A percentile compares a stretch with the other conserved stretches of the same genome.
phyloP scores from a whole-genome alignment of 768 basidiomycete genomes.

The Lactarius psammicola region DNA sequence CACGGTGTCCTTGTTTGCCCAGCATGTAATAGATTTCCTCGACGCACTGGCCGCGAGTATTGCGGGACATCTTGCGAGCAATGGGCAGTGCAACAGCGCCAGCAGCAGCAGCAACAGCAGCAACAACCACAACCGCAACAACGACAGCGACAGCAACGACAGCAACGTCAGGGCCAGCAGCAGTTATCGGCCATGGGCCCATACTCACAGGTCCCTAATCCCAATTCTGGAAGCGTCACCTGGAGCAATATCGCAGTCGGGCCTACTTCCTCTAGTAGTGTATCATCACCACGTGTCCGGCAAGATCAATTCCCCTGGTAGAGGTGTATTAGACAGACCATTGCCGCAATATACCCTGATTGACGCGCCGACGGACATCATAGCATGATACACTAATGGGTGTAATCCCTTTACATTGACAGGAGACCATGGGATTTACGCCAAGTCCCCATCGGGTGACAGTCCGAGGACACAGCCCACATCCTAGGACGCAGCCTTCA shows the following conservation, averaged over 20 bases:
- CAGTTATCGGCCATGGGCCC: not conserved
- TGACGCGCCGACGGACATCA: not conserved
- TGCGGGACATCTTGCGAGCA: constrained; percentile 16
- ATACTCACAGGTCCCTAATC: not conserved
- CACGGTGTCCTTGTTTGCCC: constrained; percentile 7
- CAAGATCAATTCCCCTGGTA: not conserved
- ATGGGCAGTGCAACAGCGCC: constrained; percentile 1
- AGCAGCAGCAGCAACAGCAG: not conserved
- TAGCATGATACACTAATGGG: not conserved
- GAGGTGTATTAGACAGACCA: constrained; percentile 17
- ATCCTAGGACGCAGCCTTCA: constrained; percentile 4
- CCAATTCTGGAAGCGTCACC: not conserved
- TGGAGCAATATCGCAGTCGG: constrained; percentile 10
- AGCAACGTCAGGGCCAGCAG: not conserved
- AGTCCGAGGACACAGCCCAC: constrained; percentile 13
- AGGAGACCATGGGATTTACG: not conserved
- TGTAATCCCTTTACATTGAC: not conserved
- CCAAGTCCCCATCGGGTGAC: not conserved
- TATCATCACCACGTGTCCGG: not conserved
- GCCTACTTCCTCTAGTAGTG: not conserved
- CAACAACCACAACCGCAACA: not conserved
- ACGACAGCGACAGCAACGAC: not conserved
- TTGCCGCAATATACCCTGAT: constrained; percentile 13
- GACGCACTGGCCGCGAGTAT: constrained; percentile 5
- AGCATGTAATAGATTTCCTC: constrained; percentile 13